Base-by-base conservation (phyloP, 179 eudicot genomes). In the Amaranthus tricolor region DNA sequence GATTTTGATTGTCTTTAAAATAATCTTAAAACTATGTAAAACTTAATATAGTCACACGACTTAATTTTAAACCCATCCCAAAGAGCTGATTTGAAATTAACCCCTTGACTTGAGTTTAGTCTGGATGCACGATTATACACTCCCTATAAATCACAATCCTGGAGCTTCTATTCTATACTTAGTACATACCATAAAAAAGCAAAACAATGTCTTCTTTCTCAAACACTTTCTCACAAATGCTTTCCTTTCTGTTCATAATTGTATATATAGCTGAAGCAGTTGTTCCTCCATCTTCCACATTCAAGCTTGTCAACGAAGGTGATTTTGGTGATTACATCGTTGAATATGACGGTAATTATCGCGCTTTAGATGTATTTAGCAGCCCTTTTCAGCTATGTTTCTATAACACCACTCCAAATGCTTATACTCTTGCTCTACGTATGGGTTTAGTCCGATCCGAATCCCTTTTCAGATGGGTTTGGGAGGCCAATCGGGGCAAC, bases 301-400 rank as follows among this genome's bases (percentile, higher is more conserved):
- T 89, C 81, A 88, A 86, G 76, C 75, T 54, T 60, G 81, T 88
- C 9, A 89, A 89, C 62, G 57, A 82, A 56, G 88, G 91, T 21
- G 86, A 82, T 6, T 83, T 87, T 21, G 89, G 94, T 0, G 79
- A 80, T 51, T 86, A 83, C 77, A 64, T 88, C 14, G 82, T 82
- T 11, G 94, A 89, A 55, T 87, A 89, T 49, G 81, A 66, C 17
- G 90, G 79, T 0, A 78, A 60, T 70, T 87, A 89, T 21, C 86
- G 88, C 15, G 48, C 85, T 5, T 44, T 86, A 20, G 15, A 72
- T 49, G 17, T 86, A 2, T 84, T 58, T 61, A 62, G 17, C 4
- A 81, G 78, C 44, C 88, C 89, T 0, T 90, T 90, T 60, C 79
- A 82, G 60, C 76, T 82, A 51, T 78, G 81, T 19, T 82, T 82